Percentiles rank a stretch among this genome's conserved stretches.
These are phyloP conservation scores for Nitzschia inconspicua DNA, from an alignment of 108 stramenopile species.

Conservation along the genomic window DNA sequence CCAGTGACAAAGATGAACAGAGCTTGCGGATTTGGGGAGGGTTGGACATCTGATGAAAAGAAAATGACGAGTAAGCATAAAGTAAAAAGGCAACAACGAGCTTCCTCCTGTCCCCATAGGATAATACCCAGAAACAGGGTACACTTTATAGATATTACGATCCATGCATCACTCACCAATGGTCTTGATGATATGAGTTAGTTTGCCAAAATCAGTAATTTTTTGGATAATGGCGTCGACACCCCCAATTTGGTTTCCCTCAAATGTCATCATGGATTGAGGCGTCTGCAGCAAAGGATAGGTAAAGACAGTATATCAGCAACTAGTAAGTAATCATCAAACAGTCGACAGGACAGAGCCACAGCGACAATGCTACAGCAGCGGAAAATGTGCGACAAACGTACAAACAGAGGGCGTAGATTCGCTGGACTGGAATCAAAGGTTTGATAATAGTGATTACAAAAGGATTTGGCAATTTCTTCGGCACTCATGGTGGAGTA, in stretches of 20 bases:
- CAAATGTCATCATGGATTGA: conserved; percentile 84
- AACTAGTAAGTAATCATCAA: too few relatives aligned
- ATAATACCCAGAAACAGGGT: too few relatives aligned
- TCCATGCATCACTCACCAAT: too few relatives aligned
- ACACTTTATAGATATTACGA: too few relatives aligned
- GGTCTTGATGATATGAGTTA: conserved; percentile 68
- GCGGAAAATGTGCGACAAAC: conserved; percentile 17
- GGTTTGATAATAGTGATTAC: conserved; percentile 70
- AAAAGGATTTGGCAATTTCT: conserved; percentile 86
- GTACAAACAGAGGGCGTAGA: conserved; percentile 78
- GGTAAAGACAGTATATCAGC: conserved; percentile 6
- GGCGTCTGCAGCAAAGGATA: conserved; percentile 31
- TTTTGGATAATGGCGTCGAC: conserved; percentile 62
- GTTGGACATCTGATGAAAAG: conserved; percentile 92
- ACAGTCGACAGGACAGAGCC: too few relatives aligned
- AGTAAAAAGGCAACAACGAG: too few relatives aligned
- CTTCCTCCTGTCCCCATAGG: too few relatives aligned
- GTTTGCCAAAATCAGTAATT: conserved; percentile 57
- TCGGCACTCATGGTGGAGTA: conserved; percentile 75
- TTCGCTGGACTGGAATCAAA: conserved; percentile 57
- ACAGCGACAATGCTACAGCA: background rate
- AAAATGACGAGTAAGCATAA: too few relatives aligned
- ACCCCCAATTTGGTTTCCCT: conserved; percentile 76
- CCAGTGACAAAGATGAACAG: conserved; percentile 89
- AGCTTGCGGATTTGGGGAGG: conserved; percentile 47